Base-by-base conservation (phyloP, 176 grass and related monocot species). In the Carex kokanica region DNA sequence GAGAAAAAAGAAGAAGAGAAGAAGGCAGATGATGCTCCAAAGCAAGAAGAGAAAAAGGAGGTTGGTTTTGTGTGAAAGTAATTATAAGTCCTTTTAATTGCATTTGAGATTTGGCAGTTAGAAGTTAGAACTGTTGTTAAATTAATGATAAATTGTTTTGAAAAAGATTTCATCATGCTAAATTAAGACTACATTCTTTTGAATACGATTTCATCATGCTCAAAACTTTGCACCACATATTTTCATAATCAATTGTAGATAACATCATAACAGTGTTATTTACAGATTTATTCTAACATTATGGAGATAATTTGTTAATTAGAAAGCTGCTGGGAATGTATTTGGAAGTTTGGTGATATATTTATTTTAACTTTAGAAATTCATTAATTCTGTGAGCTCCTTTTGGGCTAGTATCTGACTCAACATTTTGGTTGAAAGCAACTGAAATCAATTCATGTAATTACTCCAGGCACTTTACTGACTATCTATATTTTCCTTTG, bases 1-100 rank as follows among this genome's bases (percentile, higher is more conserved):
- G 88, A 96, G 78, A 85, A 91, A 38, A 90, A 97, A 81, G 84
- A 92, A 23, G 77, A 93, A 64, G 81, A 93, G 43, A 65, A 86
- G 49, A 74, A 62, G 13, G 82, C 52, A 4, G 88, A 36, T 21
- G 62, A 57, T 9, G 86, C 47, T 20, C 71, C 69, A 0, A 79
- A 82, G 8, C 86, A 78, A 8, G 91, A 89, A 45, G 78, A 85
- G 34, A 87, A 88, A 36, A 84, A 90, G 41, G 82, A 85, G 85
- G 86, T 53, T 83, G 85, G 83, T 58, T 64, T 36, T 66, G 3
- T 31, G 74, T 67, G 86, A 34, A 82, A 25, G 9, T 57, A 69
- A 60, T 88, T 77, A 55, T 83, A 53, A 65, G 60, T 56, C 58
- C 67, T 41, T 70, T 57, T 54, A 43, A 63, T 54, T 21, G 4